Conservation (phyloP, 2,329 filamentous ascomycete species). For the Pseudogymnoascus sp. region DNA sequence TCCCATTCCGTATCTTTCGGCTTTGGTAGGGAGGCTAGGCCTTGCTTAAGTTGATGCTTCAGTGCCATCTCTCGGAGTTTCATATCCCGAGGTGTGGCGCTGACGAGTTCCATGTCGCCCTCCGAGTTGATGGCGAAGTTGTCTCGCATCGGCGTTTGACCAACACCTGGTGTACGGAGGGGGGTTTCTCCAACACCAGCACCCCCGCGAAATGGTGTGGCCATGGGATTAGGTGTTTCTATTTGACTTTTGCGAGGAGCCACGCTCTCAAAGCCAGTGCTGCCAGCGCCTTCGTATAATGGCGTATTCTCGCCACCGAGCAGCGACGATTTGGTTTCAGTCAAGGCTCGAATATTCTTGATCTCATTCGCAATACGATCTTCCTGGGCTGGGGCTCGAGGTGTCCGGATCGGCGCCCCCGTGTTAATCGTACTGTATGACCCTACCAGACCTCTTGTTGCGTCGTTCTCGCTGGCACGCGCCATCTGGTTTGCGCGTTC, state of each 20-base stretch:
- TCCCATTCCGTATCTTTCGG: conserved; percentile 95
- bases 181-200: conserved; percentile 61
- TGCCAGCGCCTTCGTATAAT: conserved; percentile 70
- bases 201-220: conserved; percentile 71
- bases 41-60: conserved; percentile 60
- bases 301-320: conserved; percentile 92
- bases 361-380: conserved; percentile 97
- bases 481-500: conserved; percentile 75
- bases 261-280: conserved; percentile 82
- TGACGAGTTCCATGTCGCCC: conserved; percentile 57
- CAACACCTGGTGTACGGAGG: conserved; percentile 52
- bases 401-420: conserved; percentile 83
- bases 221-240: conserved; percentile 91
- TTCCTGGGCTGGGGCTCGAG: conserved; percentile 83
- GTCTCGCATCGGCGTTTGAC: conserved; percentile 80
- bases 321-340: conserved; percentile 87
- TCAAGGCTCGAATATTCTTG: conserved; percentile 83
- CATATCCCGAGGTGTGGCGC: conserved; percentile 70
- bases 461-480: conserved; percentile 71
- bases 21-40: conserved; percentile 78
- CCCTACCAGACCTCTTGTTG: conserved; percentile 77
- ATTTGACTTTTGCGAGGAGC: conserved; percentile 73
- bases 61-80: conserved; percentile 62
- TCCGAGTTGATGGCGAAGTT: conserved; percentile 75
- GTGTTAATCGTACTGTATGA: conserved; percentile 78